These are phyloP conservation scores for Pestalotiopsis sp. DNA, from an alignment of 2,329 filamentous ascomycete species.

Conservation along the genomic window DNA sequence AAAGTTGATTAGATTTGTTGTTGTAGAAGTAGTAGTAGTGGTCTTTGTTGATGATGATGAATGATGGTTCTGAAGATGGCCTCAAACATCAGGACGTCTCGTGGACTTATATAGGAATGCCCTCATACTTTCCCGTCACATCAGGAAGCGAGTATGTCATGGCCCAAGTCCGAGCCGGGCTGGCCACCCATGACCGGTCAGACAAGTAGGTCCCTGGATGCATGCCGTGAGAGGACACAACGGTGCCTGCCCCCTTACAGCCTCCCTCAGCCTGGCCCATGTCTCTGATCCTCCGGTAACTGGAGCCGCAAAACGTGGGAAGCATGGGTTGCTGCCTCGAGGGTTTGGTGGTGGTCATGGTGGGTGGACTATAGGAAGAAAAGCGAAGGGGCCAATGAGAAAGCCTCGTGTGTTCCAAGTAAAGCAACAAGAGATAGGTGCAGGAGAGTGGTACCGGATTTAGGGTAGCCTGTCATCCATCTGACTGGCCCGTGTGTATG, in stretches of 20 bases:
- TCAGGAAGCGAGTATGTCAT: background rate
- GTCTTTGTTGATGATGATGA: conserved; percentile 1
- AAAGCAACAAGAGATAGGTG: background rate
- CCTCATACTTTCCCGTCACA: background rate
- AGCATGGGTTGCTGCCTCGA: background rate
- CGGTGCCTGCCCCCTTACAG: conserved; percentile 11
- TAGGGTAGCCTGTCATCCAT: background rate
- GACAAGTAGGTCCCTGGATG: background rate
- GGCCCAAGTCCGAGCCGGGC: background rate
- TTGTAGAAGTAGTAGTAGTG: background rate
- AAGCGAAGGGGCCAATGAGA: background rate
- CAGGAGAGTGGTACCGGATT: background rate
- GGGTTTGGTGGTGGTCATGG: background rate
- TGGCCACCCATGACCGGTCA: background rate
- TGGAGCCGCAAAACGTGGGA: conserved; percentile 9
- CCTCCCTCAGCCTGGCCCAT: background rate
- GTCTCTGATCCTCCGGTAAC: background rate
- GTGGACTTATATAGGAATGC: conserved; percentile 14
- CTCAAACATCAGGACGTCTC: conserved; percentile 3
- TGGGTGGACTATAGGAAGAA: background rate
- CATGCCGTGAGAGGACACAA: conserved; percentile 5
- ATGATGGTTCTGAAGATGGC: background rate
- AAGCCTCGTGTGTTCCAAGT: background rate
- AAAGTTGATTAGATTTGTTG: conserved; percentile 9
- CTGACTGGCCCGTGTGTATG: background rate